These are phyloP conservation scores for Mollisiaceae sp. DNA, from an alignment of 2,329 filamentous ascomycete species.

Conservation along the genomic window DNA sequence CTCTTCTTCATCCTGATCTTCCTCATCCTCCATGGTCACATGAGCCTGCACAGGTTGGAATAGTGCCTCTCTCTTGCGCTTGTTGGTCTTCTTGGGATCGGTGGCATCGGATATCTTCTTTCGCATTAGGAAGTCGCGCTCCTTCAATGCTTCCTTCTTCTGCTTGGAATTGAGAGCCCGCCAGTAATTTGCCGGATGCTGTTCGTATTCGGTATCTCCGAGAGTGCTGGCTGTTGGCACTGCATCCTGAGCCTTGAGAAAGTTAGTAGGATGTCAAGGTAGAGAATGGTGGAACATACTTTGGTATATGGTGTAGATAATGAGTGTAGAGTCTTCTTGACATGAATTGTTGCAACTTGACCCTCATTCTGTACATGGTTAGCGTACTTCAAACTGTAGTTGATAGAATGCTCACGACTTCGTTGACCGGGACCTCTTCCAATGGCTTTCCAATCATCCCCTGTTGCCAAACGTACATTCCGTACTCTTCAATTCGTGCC, in stretches of 20 bases:
- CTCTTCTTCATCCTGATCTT: background rate
- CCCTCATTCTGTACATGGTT: slow-evolving; percentile 32
- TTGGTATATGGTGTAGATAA: slow-evolving; percentile 24
- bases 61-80: slow-evolving; percentile 13
- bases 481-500: slow-evolving; percentile 31
- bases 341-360: slow-evolving; percentile 9
- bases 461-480: slow-evolving; percentile 30
- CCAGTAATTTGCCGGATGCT: slow-evolving; percentile 37
- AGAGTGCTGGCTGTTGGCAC: background rate
- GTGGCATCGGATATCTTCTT: background rate
- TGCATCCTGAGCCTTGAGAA: background rate
- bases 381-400: slow-evolving; percentile 10
- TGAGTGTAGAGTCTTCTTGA: slow-evolving; percentile 21
- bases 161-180: slow-evolving; percentile 18
- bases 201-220: slow-evolving; percentile 31
- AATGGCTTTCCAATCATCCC: slow-evolving; percentile 20
- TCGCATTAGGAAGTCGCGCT: background rate
- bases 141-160: background rate
- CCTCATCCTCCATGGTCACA: background rate
- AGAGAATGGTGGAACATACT: slow-evolving; percentile 17
- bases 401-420: slow-evolving; percentile 32
- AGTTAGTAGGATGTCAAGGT: background rate
- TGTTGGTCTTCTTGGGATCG: slow-evolving; percentile 10
- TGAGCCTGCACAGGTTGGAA: background rate
- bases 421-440: slow-evolving; percentile 34